A percentile compares a stretch with the other conserved stretches of the same genome.
These are phyloP conservation scores for Yamadazyma sp. DNA, from an alignment of 1,139 yeast genomes.

Conservation along the genomic window DNA sequence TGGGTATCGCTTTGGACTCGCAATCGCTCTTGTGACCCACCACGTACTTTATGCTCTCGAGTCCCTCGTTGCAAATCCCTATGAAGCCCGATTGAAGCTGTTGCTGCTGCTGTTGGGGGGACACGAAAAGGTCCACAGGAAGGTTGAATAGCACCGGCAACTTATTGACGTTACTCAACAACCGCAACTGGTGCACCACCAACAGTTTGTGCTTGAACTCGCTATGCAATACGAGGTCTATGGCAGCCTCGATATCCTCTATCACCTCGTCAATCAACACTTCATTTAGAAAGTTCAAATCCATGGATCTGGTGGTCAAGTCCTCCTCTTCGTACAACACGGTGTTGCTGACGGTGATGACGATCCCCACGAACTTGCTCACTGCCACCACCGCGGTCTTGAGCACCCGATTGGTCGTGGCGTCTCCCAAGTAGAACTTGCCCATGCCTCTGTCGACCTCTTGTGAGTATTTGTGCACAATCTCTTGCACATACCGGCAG, in stretches of 20 bases:
- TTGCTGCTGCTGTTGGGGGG: conserved; percentile 2
- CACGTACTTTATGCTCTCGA: conserved; percentile 13
- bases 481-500: conserved; percentile 60
- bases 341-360: conserved; percentile 51
- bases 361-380: conserved; percentile 52
- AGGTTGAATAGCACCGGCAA: conserved; percentile 27
- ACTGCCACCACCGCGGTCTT: conserved; percentile 50
- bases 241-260: conserved; percentile 21
- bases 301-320: conserved; percentile 63
- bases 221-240: conserved; percentile 20
- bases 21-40: conserved; percentile 6
- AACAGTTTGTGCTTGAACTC: conserved; percentile 13
- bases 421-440: conserved; percentile 10
- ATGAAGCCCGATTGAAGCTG: conserved; percentile 9
- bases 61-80: conserved; percentile 19
- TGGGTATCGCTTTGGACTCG: conserved; percentile 20
- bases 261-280: conserved; percentile 24
- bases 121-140: conserved; percentile 22
- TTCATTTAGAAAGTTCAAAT: conserved; percentile 35
- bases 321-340: conserved; percentile 78
- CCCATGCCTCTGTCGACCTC: conserved; percentile 11
- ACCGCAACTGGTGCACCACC: conserved; percentile 26
- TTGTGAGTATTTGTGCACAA: conserved; percentile 42
- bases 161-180: conserved; percentile 27
- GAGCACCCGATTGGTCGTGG: conserved; percentile 48